A percentile compares a stretch with the other conserved stretches of the same genome.
phyloP scores from a whole-genome alignment of 345 rosid species.

The Eucalyptus paniculata region DNA sequence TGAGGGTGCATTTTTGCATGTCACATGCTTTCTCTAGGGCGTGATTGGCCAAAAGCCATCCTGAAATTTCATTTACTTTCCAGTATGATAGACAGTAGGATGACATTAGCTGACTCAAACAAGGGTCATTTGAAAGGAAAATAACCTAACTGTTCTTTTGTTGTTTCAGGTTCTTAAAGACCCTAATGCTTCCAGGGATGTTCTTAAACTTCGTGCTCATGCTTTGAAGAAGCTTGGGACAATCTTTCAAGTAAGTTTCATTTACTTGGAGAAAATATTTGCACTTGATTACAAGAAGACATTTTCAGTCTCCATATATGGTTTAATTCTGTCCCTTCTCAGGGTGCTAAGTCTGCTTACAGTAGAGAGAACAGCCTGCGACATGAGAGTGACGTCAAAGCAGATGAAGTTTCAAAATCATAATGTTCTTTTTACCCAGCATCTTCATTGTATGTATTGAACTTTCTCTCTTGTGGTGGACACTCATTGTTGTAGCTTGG shows the following conservation, averaged over 20 bases:
- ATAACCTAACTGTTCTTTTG: neutral
- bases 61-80: neutral
- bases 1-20: neutral
- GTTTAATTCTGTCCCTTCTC: neutral
- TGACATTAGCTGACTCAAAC: neutral
- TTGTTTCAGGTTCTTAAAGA: constrained; percentile 65
- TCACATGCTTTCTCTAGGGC: neutral
- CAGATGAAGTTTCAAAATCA: constrained; percentile 13
- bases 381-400: constrained; percentile 19
- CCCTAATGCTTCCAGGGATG: constrained; percentile 65
- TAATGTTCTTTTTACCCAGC: neutral
- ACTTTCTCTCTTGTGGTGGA: neutral
- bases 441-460: neutral
- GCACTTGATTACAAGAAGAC: neutral
- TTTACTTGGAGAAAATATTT: neutral
- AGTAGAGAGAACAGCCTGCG: constrained; percentile 75
- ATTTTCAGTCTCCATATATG: neutral
- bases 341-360: constrained; percentile 80
- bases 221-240: constrained; percentile 81
- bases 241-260: constrained; percentile 61
- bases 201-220: constrained; percentile 45
- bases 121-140: neutral
- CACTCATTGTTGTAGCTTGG: neutral
- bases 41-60: neutral
- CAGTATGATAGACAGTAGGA: neutral